These are phyloP conservation scores for Isatis tinctoria DNA, from an alignment of 345 rosid genomes.

Conservation along the genomic window DNA sequence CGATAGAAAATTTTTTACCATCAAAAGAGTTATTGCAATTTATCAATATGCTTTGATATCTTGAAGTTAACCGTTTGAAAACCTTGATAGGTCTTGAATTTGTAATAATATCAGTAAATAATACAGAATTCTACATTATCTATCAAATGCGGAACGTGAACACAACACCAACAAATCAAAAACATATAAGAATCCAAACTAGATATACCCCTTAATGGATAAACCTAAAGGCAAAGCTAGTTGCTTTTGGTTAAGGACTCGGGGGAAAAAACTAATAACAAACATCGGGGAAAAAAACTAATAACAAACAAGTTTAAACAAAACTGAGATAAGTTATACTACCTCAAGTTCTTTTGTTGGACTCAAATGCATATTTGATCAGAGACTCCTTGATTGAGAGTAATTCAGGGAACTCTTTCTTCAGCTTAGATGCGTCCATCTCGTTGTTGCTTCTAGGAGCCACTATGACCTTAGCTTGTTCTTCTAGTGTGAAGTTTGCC, in stretches of 20 bases:
- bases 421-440: slow-evolving; percentile 47
- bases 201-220: background rate
- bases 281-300: slow-evolving; percentile 10
- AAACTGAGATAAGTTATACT: slow-evolving; percentile 6
- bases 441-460: slow-evolving; percentile 58
- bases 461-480: slow-evolving; percentile 46
- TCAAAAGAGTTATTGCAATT: background rate
- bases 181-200: slow-evolving; percentile 23
- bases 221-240: slow-evolving; percentile 16
- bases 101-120: slow-evolving; percentile 1
- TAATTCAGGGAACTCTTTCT: slow-evolving; percentile 46
- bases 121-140: background rate
- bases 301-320: slow-evolving; percentile 12
- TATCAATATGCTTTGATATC: background rate
- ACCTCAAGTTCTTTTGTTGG: slow-evolving; percentile 43
- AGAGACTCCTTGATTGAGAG: slow-evolving; percentile 50
- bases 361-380: slow-evolving; percentile 37
- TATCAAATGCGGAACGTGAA: slow-evolving; percentile 3
- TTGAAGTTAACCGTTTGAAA: background rate
- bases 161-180: slow-evolving; percentile 17
- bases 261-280: slow-evolving; percentile 17
- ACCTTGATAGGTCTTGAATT: background rate
- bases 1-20: background rate
- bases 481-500: slow-evolving; percentile 46
- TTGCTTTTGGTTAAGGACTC: slow-evolving; percentile 11